Base-by-base conservation (phyloP, 768 basidiomycete genomes). In the Tephrocybe sp. region DNA sequence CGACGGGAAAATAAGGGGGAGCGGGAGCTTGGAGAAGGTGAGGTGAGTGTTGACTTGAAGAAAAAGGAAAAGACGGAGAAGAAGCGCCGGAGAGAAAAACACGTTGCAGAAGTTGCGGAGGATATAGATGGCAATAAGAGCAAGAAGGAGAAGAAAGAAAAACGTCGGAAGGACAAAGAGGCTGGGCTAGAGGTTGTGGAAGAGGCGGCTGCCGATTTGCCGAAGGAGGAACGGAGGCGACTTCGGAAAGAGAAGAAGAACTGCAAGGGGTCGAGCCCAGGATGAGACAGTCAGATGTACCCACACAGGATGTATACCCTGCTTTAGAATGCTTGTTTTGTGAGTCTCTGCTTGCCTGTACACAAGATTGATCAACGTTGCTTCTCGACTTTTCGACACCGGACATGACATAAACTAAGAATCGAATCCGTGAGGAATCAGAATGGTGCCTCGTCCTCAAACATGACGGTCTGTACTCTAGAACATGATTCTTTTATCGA, bases 81-180 rank as follows among this genome's bases (percentile, higher is more conserved):
- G 48, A 53, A 55, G 48, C 33, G 26, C 26, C 18, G 43, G 23
- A 44, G 34, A 42, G 34, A 38, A 48, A 55, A 51, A 18, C 38
- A 33, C 38, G 58, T 37, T 37, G 41, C 48, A 39, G 45, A 54
- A 17, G 24, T 58, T 58, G 45, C 34, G 45, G 49, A 60, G 46
- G 28, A 58, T 28, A 20, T 10, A 4, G 42, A 23, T 44, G 36
- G n/a, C 18, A 5, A 32, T 12, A 39, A 48, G 49, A 53, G 24
- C 9, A 49, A 61, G 56, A 60, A 61, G 56, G 41, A 32, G 39
- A 50, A 50, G 59, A 62, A 61, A 49, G 59, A 62, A 45, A 68
- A 69, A 55, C 63, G 62, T 46, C 58, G 61, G 48, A 65, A 66
- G 48, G 54, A 53, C 24, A 58, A 55, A 38, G 55, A 53, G 33